Evolutionary conservation across 345 rosid species (phyloP).

Genomic region (Eucalyptus rudis): DNA sequence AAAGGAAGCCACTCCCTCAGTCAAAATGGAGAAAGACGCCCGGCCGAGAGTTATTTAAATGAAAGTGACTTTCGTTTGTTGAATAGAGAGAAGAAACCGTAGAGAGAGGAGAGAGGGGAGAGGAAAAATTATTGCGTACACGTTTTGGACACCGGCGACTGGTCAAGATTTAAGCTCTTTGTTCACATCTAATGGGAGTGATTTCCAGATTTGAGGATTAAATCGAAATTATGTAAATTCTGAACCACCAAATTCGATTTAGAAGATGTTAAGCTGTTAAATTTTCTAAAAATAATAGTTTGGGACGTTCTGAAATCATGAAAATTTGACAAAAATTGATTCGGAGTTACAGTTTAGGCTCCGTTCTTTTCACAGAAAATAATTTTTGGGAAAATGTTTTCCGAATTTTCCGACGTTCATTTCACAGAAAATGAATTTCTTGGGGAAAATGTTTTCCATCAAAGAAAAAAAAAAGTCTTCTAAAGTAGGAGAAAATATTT

Average conservation of each 20-base stretch:
- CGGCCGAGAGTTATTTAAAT: background rate
- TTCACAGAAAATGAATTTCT: too few species aligned
- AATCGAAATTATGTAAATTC: background rate
- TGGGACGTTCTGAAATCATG: background rate
- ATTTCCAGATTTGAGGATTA: background rate
- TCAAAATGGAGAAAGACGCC: background rate
- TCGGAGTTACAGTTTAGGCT: background rate
- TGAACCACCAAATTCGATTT: background rate
- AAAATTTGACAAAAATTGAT: too few species aligned
- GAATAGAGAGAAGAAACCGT: background rate
- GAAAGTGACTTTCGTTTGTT: background rate
- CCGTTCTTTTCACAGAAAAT: too few species aligned
- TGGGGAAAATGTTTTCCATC: too few species aligned
- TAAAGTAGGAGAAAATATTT: too few species aligned
- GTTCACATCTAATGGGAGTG: background rate
- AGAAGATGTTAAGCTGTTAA: background rate
- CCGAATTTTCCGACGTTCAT: too few species aligned
- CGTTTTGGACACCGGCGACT: background rate
- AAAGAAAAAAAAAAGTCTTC: too few species aligned
- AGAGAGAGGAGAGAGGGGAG: background rate
- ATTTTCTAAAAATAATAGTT: background rate
- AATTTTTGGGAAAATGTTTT: too few species aligned
- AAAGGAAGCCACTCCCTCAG: background rate
- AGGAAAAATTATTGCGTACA: background rate
- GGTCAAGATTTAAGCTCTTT: background rate